phyloP scores from a whole-genome alignment of 2,329 filamentous ascomycete genomes.

The Penicillium aurantiogriseum region DNA sequence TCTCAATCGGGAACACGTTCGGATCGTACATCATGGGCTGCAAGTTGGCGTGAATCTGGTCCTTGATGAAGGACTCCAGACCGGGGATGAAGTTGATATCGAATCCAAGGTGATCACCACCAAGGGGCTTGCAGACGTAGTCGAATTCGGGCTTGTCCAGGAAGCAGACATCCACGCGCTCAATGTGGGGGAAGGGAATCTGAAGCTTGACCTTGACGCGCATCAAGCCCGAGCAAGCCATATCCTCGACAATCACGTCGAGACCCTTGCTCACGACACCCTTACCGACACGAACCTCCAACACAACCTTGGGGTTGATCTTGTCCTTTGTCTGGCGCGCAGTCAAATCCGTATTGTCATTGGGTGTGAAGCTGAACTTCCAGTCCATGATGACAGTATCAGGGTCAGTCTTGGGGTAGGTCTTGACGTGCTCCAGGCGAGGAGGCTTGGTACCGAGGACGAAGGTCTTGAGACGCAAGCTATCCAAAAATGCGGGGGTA shows the following conservation, averaged over 20 bases:
- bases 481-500: conserved; percentile 89
- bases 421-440: conserved; percentile 95
- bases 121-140: conserved; percentile 96
- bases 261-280: conserved; percentile 96
- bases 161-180: conserved; percentile 93
- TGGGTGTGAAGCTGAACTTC: conserved; percentile 99
- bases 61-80: conserved; percentile 87
- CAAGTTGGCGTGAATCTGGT: conserved; percentile 92
- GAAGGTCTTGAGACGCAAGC: conserved; percentile 88
- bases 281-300: conserved; percentile 93
- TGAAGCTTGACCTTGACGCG: conserved; percentile 96
- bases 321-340: conserved; percentile 87
- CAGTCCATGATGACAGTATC: conserved; percentile 98
- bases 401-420: conserved; percentile 91
- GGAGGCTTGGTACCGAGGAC: conserved; percentile 93
- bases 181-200: conserved; percentile 91
- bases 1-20: conserved; percentile 96
- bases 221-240: conserved; percentile 95
- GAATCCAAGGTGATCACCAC: conserved; percentile 92
- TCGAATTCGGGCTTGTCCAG: conserved; percentile 84
- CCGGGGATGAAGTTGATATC: conserved; percentile 99
- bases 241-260: conserved; percentile 96
- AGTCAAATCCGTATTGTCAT: conserved; percentile 89
- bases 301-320: conserved; percentile 92
- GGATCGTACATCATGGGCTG: conserved; percentile 97